Evolutionary conservation across 2,329 filamentous ascomycete genomes (phyloP).

Genomic region (Beauveria rudraprayagi): DNA sequence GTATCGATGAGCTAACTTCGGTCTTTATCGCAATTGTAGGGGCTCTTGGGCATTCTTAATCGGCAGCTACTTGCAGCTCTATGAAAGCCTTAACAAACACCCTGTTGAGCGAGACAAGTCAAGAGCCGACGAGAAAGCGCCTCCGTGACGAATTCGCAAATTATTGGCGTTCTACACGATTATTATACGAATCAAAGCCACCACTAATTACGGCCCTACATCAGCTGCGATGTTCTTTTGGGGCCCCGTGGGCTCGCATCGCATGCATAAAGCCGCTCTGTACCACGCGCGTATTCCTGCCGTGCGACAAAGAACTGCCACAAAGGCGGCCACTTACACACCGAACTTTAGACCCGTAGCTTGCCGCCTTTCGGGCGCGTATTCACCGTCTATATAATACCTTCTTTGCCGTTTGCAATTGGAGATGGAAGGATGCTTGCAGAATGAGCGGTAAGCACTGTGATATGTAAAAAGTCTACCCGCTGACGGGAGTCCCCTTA

Average conservation of each 20-base stretch:
- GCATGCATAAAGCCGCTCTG: background rate
- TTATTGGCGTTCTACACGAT: too few species aligned
- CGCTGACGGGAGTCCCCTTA: too few species aligned
- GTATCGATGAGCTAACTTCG: constrained; percentile 36
- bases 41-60: constrained; percentile 34
- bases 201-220: background rate
- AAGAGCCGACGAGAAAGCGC: background rate
- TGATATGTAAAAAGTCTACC: too few species aligned
- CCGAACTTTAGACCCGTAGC: background rate
- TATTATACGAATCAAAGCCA: too few species aligned
- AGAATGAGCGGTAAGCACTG: too few species aligned
- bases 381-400: background rate
- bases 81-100: constrained; percentile 20
- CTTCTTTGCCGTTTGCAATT: background rate
- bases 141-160: background rate
- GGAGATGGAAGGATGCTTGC: too few species aligned
- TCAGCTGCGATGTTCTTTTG: background rate
- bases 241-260: background rate
- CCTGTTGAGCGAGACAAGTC: constrained; percentile 13
- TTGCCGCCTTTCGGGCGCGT: background rate
- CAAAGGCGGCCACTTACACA: background rate
- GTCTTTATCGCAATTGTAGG: constrained; percentile 22
- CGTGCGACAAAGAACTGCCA: background rate
- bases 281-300: background rate
- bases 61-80: constrained; percentile 19